Conservation (phyloP, 371 early-diverging fungal genomes). For the Syncephalastrum racemosum region DNA sequence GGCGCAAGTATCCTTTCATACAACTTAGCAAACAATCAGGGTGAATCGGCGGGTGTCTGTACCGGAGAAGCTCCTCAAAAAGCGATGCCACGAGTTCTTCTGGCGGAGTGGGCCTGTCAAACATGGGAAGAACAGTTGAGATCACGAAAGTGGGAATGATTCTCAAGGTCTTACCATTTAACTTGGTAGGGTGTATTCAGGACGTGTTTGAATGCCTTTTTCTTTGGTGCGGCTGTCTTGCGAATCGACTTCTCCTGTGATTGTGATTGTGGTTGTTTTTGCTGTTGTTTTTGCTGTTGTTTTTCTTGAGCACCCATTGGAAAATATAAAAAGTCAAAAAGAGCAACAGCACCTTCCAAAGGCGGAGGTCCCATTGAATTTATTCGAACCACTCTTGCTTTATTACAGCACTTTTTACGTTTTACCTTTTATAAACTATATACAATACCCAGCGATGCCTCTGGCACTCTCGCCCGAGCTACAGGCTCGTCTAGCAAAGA, state of each 20-base stretch:
- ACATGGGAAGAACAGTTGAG: not conserved
- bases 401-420: no score
- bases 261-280: constrained; percentile 4
- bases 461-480: no score
- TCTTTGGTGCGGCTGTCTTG: constrained; percentile 16
- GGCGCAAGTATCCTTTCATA: constrained; percentile 23
- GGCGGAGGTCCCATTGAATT: no score
- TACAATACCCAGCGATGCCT: no score
- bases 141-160: not conserved
- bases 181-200: constrained; percentile 32
- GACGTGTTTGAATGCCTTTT: constrained; percentile 30
- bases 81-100: constrained; percentile 21
- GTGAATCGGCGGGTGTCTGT: constrained; percentile 1
- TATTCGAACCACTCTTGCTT: no score
- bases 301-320: no score
- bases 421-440: no score
- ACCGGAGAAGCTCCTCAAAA: constrained; percentile 25
- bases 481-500: no score
- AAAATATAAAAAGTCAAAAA: no score
- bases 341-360: no score
- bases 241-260: constrained; percentile 3
- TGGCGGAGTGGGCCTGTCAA: constrained; percentile 20
- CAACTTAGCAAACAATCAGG: not conserved
- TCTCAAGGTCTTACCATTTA: constrained; percentile 26
- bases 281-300: constrained; percentile 5